Evolutionary conservation across 805 yeast species (phyloP).

Genomic region (Saccharomycopsis guyanensis): DNA sequence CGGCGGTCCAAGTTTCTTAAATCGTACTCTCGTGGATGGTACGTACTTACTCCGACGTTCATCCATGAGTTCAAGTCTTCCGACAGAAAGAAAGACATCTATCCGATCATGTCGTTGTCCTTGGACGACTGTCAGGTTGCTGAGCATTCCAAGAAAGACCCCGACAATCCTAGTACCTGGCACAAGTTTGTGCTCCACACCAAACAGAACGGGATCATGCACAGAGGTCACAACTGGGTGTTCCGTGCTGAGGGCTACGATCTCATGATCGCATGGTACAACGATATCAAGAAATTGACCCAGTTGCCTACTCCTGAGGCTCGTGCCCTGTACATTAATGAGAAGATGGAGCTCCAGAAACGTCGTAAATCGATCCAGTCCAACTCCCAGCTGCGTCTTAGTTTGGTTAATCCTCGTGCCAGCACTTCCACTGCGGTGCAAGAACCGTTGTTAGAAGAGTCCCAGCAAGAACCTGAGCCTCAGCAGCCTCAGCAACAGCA

Average conservation of each 20-base stretch:
- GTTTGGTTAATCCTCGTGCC: no score
- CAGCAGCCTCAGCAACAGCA: not conserved
- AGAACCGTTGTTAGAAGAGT: no score
- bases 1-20: conserved; percentile 86
- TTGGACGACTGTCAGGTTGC: conserved; percentile 74
- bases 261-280: conserved; percentile 77
- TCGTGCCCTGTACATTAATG: conserved; percentile 39
- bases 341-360: conserved; percentile 23
- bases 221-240: conserved; percentile 88
- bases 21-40: conserved; percentile 86
- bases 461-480: not conserved
- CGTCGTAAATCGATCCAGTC: conserved; percentile 10
- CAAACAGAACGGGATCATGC: conserved; percentile 66
- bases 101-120: conserved; percentile 77
- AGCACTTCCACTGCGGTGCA: no score
- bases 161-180: conserved; percentile 41
- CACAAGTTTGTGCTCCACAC: conserved; percentile 77
- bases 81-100: conserved; percentile 73
- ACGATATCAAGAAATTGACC: conserved; percentile 65
- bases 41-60: conserved; percentile 80
- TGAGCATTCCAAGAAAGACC: conserved; percentile 73
- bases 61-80: conserved; percentile 83
- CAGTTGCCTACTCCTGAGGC: conserved; percentile 52
- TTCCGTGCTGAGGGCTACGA: conserved; percentile 82
- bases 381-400: not conserved